These are phyloP conservation scores for Dissophora ornata DNA, from an alignment of 192 early-diverging fungal species.

Conservation along the genomic window DNA sequence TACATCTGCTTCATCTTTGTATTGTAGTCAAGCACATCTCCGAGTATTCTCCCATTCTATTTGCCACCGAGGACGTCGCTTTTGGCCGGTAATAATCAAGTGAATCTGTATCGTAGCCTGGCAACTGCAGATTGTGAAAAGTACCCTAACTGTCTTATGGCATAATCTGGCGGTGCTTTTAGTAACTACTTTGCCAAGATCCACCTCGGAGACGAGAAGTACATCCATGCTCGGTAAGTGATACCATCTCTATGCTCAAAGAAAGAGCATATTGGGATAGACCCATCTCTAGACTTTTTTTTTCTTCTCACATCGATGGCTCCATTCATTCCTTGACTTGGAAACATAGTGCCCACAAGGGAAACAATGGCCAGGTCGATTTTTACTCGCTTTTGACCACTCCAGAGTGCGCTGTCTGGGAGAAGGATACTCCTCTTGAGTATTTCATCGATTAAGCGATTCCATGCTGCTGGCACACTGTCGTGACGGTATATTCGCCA, in stretches of 20 bases:
- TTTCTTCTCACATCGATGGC: no score
- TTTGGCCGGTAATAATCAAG: conserved; percentile 57
- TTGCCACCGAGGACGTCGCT: conserved; percentile 63
- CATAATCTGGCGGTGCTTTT: no score
- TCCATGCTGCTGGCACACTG: not conserved
- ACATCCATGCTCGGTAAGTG: conserved; percentile 63
- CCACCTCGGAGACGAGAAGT: conserved; percentile 62
- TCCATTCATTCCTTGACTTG: no score
- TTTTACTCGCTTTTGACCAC: conserved; percentile 64
- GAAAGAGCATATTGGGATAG: no score
- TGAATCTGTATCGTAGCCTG: no score
- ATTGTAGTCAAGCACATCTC: conserved; percentile 2
- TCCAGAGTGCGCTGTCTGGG: conserved; percentile 65
- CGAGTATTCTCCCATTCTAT: conserved; percentile 58
- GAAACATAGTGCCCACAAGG: conserved; percentile 55
- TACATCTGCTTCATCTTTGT: no score
- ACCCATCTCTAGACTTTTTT: no score
- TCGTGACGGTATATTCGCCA: no score
- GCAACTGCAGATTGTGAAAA: no score
- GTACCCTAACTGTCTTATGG: no score
- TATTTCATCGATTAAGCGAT: conserved; percentile 63
- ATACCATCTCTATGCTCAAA: no score
- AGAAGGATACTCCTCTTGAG: conserved; percentile 56
- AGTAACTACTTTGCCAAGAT: conserved; percentile 68
- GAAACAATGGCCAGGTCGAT: conserved; percentile 44